Percentiles rank a stretch among this genome's conserved stretches.
These are phyloP conservation scores for Lathyrus aphaca DNA, from an alignment of 306 rosid genomes.

Conservation along the genomic window DNA sequence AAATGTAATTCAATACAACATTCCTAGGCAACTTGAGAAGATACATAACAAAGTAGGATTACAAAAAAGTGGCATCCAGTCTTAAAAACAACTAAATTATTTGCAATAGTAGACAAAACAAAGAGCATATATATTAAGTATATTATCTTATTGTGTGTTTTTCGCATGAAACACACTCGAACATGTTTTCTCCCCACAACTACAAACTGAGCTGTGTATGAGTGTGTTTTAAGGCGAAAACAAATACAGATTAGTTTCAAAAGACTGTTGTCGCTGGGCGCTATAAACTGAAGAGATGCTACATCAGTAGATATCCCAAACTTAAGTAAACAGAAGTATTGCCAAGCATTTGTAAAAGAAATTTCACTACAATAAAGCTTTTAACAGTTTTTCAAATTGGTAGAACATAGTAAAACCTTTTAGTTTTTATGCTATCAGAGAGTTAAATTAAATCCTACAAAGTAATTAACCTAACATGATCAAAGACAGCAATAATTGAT, in stretches of 20 bases:
- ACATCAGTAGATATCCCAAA: slow-evolving; percentile 13
- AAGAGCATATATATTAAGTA: not conserved
- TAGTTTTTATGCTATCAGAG: not conserved
- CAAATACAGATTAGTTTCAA: not conserved
- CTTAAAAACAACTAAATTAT: not conserved
- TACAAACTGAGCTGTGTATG: not conserved
- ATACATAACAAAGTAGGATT: not conserved
- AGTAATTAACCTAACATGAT: slow-evolving; percentile 19
- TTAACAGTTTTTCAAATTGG: slow-evolving; percentile 15
- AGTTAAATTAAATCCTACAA: slow-evolving; percentile 13
- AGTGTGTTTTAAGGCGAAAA: not conserved
- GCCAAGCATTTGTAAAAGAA: not conserved
- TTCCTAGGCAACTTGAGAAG: slow-evolving; percentile 7
- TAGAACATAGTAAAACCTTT: not conserved
- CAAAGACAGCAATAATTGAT: slow-evolving; percentile 5
- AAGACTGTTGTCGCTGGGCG: not conserved
- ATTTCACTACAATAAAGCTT: not conserved
- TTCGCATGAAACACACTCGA: not conserved
- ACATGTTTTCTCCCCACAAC: not conserved
- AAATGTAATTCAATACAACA: slow-evolving; percentile 22
- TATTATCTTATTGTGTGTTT: not conserved
- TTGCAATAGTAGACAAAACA: slow-evolving; percentile 2
- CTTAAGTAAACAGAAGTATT: not conserved
- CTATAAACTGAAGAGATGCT: not conserved
- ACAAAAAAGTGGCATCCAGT: not conserved